Percentiles rank a stretch among this genome's conserved stretches.
These are phyloP conservation scores for Plasmodium berghei DNA, from an alignment of 169 alveolate species.

Conservation along the genomic window DNA sequence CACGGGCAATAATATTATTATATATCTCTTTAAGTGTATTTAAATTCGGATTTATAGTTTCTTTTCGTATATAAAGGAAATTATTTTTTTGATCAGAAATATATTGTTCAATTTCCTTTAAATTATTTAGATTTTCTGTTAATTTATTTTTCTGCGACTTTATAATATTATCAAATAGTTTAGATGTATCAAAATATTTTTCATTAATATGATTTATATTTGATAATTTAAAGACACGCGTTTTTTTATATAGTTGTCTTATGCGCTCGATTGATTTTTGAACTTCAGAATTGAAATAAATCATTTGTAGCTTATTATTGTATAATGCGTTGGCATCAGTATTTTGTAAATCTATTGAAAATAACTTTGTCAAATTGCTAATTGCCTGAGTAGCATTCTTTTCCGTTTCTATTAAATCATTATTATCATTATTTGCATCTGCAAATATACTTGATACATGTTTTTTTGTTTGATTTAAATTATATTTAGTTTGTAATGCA, in stretches of 20 bases:
- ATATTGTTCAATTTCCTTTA: neutral
- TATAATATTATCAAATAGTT: neutral
- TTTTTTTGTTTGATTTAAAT: neutral
- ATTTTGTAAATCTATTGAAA: too few species aligned
- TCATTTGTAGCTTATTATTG: too few species aligned
- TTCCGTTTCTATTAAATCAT: neutral
- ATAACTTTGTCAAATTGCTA: too few species aligned
- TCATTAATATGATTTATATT: neutral
- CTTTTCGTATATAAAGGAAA: neutral
- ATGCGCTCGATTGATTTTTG: neutral
- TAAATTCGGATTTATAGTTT: neutral
- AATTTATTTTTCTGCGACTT: constrained; percentile 3
- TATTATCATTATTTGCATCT: constrained; percentile 10
- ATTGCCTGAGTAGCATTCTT: neutral
- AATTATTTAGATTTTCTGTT: constrained; percentile 1
- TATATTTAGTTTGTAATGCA: neutral
- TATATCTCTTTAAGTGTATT: neutral
- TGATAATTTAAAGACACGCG: neutral
- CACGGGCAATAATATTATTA: neutral
- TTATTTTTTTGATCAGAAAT: constrained; percentile 3
- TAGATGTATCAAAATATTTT: constrained; percentile 4
- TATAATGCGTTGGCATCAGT: too few species aligned
- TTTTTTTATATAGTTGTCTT: constrained; percentile 11
- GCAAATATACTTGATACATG: neutral
- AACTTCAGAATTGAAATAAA: too few species aligned